Evolutionary conservation across 805 yeast species (phyloP).

Genomic region (Pichia phayaonensis): DNA sequence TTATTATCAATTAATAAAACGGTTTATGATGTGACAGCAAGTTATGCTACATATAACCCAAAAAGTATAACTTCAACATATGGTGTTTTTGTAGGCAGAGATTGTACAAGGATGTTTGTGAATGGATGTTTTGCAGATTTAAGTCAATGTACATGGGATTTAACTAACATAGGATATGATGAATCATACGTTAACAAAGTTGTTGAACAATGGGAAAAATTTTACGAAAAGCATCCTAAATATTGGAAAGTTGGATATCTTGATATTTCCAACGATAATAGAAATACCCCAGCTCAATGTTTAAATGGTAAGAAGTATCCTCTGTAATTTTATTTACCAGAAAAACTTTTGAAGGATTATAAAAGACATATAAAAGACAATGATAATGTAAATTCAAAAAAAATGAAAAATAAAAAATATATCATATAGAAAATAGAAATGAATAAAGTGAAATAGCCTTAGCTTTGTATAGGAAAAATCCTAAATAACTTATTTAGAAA

Average conservation of each 20-base stretch:
- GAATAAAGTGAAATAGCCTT: not conserved
- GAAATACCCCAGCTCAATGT: not conserved
- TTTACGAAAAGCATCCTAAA: constrained; percentile 33
- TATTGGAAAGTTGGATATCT: constrained; percentile 64
- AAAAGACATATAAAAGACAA: not conserved
- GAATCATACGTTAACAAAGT: constrained; percentile 29
- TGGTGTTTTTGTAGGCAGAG: constrained; percentile 51
- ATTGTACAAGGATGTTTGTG: constrained; percentile 59
- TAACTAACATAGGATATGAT: constrained; percentile 47
- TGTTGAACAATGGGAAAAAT: constrained; percentile 46
- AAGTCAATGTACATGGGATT: constrained; percentile 57
- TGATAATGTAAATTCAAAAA: not conserved
- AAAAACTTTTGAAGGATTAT: not conserved
- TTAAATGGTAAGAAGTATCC: constrained; percentile 5
- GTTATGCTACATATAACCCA: constrained; percentile 44
- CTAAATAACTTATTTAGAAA: not conserved
- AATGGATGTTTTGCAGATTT: constrained; percentile 57
- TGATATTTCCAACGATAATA: constrained; percentile 3
- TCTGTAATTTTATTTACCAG: not conserved
- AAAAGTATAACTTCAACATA: constrained; percentile 36
- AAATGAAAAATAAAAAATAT: not conserved
- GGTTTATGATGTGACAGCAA: constrained; percentile 55
- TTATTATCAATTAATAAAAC: constrained; percentile 52
- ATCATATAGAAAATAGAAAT: not conserved
- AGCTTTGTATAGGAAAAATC: not conserved